Base-by-base conservation (phyloP, 2,329 filamentous ascomycete genomes). In the Xylaria hypoxylon region DNA sequence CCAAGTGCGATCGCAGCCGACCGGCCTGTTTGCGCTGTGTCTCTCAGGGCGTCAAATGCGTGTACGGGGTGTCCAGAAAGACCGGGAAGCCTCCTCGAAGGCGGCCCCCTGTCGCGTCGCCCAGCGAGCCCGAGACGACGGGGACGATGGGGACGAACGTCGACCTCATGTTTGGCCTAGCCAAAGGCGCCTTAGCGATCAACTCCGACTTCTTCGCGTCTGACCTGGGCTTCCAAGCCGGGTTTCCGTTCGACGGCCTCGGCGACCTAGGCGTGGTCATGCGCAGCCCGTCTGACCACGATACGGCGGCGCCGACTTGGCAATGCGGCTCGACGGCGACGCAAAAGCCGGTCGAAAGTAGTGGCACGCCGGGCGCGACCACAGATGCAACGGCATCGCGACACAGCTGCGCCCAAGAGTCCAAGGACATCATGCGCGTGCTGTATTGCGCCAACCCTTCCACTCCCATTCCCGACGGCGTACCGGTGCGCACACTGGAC, bases 1-100 rank as follows among this genome's bases (percentile, higher is more conserved):
- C 42, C 15, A 60, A 60, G n/a, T 60, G 57, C 28, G 47, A 60
- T n/a, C 57, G 57, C 8, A 44, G 17, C 17, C 44, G 28, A 2
- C 45, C 57, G 11, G 28, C 31, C 6, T 60, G 57, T n/a, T 31
- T 7, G 5, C 57, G 57, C 28, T 60, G 57, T 15, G 5, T 60
- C n/a, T 48, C 56, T 33, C 56, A 35, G 3, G 56, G 56, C 17
- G 15, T 28, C 19, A 7, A n/a, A 17, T 59, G 56, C 22, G 31
- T 59, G 0, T 60, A 60, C 24, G 47, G 57, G 3, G 28, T 60
- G 6, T 50, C 57, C 4, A 44, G 57, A 15, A 60, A 60, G 33
- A 51, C 5, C 2, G 57, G 57, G 6, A 60, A 60, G 31, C 57
- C 57, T 10, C 57, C 45, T 2, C 57, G 57, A 35, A 50, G 42